Evolutionary conservation across 2,329 filamentous ascomycete genomes (phyloP).

Genomic region (Penicillium sp.): DNA sequence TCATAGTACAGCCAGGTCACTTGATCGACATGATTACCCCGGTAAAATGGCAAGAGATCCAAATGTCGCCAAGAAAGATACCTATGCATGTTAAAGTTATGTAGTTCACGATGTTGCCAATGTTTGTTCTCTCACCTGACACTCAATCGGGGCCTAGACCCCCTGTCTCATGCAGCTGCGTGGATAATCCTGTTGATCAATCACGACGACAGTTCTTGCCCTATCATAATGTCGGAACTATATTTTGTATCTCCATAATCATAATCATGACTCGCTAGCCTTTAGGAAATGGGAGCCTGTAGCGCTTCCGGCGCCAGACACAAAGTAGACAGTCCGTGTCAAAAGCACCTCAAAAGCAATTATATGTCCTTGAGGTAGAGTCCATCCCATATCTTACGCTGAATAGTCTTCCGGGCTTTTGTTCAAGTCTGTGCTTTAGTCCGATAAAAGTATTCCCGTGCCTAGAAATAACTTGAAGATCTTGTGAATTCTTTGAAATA

Average conservation of each 20-base stretch:
- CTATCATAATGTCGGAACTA: not conserved
- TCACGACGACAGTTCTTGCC: not conserved
- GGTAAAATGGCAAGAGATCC: too few relatives aligned
- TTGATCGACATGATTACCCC: constrained; percentile 6
- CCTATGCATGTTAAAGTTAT: not conserved
- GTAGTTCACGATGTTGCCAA: not conserved
- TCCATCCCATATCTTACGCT: not conserved
- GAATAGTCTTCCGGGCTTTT: not conserved
- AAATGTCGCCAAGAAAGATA: not conserved
- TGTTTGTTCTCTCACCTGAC: not conserved
- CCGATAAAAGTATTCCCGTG: not conserved
- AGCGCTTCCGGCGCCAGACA: constrained; percentile 3
- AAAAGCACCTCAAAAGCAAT: constrained; percentile 3
- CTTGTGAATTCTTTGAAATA: not conserved
- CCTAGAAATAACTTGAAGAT: not conserved
- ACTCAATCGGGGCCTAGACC: not conserved
- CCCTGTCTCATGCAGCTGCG: not conserved
- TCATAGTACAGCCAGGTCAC: constrained; percentile 4
- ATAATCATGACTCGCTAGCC: not conserved
- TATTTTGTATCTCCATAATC: not conserved
- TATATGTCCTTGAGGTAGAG: not conserved
- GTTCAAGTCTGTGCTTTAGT: not conserved
- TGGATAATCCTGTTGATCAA: not conserved
- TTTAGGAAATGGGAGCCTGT: not conserved
- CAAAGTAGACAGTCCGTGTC: not conserved